Evolutionary conservation across 371 early-diverging fungal genomes (phyloP).

Genomic region (Apophysomyces variabilis): DNA sequence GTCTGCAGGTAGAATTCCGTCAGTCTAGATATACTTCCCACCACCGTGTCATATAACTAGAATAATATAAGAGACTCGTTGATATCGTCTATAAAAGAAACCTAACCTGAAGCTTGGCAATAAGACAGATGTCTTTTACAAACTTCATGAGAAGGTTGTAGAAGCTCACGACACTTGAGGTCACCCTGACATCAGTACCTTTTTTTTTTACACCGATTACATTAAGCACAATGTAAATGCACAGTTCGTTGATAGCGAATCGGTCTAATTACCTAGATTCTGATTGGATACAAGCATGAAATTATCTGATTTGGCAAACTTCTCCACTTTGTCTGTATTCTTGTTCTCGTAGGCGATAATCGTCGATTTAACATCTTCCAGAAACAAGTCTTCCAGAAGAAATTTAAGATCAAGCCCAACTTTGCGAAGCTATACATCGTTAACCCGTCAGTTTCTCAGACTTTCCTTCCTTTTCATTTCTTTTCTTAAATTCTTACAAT

Average conservation of each 20-base stretch:
- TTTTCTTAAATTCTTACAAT: constrained; percentile 49
- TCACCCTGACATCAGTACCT: constrained; percentile 50
- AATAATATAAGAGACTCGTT: background rate
- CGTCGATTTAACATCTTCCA: constrained; percentile 70
- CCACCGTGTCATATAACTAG: constrained; percentile 48
- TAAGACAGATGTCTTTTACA: constrained; percentile 75
- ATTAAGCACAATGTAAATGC: too few relatives aligned
- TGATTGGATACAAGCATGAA: constrained; percentile 65
- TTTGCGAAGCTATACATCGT: constrained; percentile 57
- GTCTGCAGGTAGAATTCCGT: constrained; percentile 48
- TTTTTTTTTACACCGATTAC: background rate
- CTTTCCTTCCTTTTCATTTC: background rate
- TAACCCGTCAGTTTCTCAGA: too few relatives aligned
- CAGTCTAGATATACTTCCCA: constrained; percentile 44
- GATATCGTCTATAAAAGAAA: background rate
- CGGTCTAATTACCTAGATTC: constrained; percentile 45
- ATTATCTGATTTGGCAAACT: constrained; percentile 65
- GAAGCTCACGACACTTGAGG: constrained; percentile 63
- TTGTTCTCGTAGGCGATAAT: constrained; percentile 66
- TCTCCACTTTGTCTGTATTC: constrained; percentile 55
- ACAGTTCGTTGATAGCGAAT: too few relatives aligned
- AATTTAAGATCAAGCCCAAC: constrained; percentile 88
- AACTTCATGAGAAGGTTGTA: constrained; percentile 79
- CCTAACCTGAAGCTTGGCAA: constrained; percentile 68
- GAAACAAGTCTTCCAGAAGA: constrained; percentile 79